Evolutionary conservation across 345 rosid species (phyloP), one percentile per base, ranked within the genome.

Genomic region (Ceriops tagal): DNA sequence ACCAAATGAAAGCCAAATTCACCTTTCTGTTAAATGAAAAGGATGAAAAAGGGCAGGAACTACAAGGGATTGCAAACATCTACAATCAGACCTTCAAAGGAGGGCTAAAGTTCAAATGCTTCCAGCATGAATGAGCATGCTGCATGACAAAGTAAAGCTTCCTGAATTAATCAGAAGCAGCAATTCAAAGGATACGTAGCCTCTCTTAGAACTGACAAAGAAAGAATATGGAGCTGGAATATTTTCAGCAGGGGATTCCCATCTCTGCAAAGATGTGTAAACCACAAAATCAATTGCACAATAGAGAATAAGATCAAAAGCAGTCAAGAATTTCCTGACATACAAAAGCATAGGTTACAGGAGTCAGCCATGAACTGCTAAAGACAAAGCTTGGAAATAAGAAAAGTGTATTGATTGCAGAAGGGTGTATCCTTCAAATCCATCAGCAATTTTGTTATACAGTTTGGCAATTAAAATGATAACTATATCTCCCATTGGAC

Each of bases 121-220:
- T 56, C 28, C 28, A 24, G 59, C 26, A 24, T 56, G 28, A 24
- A 56, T 56, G 16, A 56, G 59, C 59, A 56, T 21, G 59, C 16
- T 59, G 39, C 22, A 22, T 2, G 58, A 9, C 62, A 53, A 62
- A 8, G 51, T 30, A 71, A 55, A 67, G 61, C 22, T 28, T 66
- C 62, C 31, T 56, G 55, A 67, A 61, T 34, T 59, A 16, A 67
- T 5, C 39, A 39, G 71, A 21, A 65, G 66, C 32, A 26, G 34
- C 21, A 22, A 58, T 53, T 63, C 52, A 16, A 78, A 86, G 93
- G 93, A 88, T 88, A 88, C 93, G 78, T 78, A 61, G 93, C 91
- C 81, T 88, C 93, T 61, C 88, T 83, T 55, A 88, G 83, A 80
- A 88, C 91, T 71, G 82, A 86, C 77, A 88, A 69, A 58, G 88